Conservation (phyloP, 306 rosid genomes). For the Cajanus cajan region DNA sequence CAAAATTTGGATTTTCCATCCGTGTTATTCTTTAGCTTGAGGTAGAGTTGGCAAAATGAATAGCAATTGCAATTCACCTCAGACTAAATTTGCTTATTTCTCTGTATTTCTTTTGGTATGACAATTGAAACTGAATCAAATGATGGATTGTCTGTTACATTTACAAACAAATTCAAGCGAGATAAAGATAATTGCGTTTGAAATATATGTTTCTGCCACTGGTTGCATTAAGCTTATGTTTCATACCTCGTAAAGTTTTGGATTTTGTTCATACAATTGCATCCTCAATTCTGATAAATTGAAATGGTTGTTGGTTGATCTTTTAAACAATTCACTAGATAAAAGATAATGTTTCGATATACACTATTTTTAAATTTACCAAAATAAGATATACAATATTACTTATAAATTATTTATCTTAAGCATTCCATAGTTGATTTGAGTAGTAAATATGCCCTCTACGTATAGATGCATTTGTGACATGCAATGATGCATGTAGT, state of each 20-base stretch:
- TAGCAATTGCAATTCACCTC: conserved; percentile 10
- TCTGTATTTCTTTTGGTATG: background rate
- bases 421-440: background rate
- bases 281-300: background rate
- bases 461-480: background rate
- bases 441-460: background rate
- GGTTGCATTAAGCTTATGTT: background rate
- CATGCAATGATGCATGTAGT: background rate
- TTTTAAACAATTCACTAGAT: background rate
- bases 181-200: background rate
- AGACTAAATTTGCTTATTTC: conserved; percentile 19
- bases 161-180: background rate
- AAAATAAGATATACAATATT: too few species aligned
- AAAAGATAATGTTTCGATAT: background rate
- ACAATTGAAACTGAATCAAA: background rate
- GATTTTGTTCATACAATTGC: background rate
- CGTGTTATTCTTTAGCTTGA: background rate
- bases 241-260: background rate
- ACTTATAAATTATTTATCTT: background rate
- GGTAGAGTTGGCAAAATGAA: background rate
- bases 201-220: background rate
- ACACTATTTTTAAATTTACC: too few species aligned
- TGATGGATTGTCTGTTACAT: conserved; percentile 13
- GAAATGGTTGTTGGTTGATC: background rate
- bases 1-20: background rate